Conservation (phyloP, 2,329 filamentous ascomycete genomes). For the Aspergillus amoenus region DNA sequence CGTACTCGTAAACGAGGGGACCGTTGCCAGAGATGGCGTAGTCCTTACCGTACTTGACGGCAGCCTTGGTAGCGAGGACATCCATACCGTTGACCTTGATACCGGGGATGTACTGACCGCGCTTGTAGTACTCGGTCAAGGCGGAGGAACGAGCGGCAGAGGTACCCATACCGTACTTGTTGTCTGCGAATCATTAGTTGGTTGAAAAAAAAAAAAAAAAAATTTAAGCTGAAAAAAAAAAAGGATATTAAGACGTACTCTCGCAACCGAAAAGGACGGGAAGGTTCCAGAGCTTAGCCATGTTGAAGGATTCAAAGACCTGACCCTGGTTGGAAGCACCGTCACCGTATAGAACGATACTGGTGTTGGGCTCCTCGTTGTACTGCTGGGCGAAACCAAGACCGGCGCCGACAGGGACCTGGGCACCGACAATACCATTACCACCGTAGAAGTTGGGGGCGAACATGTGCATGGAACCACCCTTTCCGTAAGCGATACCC, state of each 20-base stretch:
- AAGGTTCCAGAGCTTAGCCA: conserved; percentile 98
- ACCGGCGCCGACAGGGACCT: conserved; percentile 95
- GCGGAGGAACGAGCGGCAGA: conserved; percentile 91
- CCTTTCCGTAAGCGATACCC: conserved; percentile 98
- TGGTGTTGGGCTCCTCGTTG: conserved; percentile 78
- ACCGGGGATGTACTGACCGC: conserved; percentile 98
- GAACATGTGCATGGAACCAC: conserved; percentile 99
- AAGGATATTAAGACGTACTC: conserved; percentile 62
- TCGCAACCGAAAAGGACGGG: conserved; percentile 96
- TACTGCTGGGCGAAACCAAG: conserved; percentile 98
- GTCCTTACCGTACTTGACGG: conserved; percentile 89
- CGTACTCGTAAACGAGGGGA: conserved; percentile 95
- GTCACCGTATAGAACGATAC: conserved; percentile 91
- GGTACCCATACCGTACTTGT: conserved; percentile 99
- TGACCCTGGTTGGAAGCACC: conserved; percentile 99
- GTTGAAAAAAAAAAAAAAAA: too few relatives aligned
- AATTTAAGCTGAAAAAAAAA: not conserved
- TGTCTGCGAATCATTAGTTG: conserved; percentile 61
- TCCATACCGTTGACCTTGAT: conserved; percentile 99
- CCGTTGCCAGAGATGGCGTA: conserved; percentile 81
- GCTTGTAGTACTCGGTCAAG: conserved; percentile 99
- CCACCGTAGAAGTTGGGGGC: conserved; percentile 95
- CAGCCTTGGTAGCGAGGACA: conserved; percentile 94
- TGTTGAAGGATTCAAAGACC: conserved; percentile 99
- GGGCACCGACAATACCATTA: conserved; percentile 98